Conservation (phyloP, 1,284 basidiomycete genomes). For the Fomitopsis palustris region DNA sequence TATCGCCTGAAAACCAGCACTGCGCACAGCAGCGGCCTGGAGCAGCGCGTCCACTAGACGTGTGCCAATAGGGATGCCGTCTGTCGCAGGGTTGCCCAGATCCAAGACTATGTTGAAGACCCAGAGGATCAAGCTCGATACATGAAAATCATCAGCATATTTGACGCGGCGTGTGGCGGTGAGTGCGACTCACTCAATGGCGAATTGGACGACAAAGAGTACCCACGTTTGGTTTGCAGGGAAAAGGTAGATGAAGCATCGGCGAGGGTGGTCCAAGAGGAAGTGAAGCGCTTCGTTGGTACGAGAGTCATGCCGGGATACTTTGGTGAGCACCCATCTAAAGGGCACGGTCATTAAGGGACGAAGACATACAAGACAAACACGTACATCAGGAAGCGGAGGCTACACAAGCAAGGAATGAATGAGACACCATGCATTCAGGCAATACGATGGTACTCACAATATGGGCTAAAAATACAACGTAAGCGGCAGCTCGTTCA, state of each 20-base stretch:
- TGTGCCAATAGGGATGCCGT: constrained; percentile 66
- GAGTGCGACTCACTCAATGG: constrained; percentile 59
- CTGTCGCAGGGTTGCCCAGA: constrained; percentile 75
- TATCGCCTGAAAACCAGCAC: constrained; percentile 85
- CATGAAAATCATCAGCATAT: not conserved
- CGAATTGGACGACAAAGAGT: constrained; percentile 60
- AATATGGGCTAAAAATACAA: constrained; percentile 5
- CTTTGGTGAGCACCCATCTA: constrained; percentile 73
- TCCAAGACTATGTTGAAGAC: constrained; percentile 87
- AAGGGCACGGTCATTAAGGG: not conserved
- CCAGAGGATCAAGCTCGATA: constrained; percentile 39
- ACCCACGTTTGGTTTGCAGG: constrained; percentile 95
- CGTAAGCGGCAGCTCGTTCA: not conserved
- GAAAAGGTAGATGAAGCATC: constrained; percentile 93
- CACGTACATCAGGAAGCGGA: constrained; percentile 26
- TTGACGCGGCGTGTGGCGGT: not conserved
- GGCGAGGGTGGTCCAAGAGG: constrained; percentile 89
- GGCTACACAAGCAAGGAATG: constrained; percentile 13
- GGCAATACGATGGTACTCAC: constrained; percentile 7
- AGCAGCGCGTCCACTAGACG: constrained; percentile 65
- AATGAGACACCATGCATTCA: constrained; percentile 1
- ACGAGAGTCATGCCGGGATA: constrained; percentile 56
- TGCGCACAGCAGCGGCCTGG: constrained; percentile 80
- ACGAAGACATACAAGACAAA: not conserved
- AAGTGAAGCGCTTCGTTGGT: constrained; percentile 82